Conservation (phyloP, 2,329 filamentous ascomycete species). For the Epichloe hybrida region DNA sequence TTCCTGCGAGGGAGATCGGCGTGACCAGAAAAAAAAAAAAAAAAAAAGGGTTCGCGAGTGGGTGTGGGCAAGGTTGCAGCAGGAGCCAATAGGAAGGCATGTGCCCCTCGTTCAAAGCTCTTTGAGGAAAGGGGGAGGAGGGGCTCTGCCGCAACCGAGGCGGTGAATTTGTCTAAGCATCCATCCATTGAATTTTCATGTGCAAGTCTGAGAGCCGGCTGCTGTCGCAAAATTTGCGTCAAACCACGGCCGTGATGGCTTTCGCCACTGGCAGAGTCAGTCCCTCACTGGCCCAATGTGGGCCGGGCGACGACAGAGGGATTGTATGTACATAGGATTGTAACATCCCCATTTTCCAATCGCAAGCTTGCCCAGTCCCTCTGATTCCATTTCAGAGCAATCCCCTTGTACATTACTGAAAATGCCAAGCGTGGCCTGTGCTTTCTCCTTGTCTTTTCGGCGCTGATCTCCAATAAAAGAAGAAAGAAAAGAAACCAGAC, state of each 20-base stretch:
- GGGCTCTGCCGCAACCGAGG: neutral
- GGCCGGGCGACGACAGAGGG: too few species aligned
- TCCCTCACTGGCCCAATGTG: neutral
- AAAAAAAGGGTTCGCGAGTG: neutral
- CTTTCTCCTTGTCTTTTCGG: too few species aligned
- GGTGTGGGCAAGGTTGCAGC: neutral
- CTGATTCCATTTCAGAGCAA: slow-evolving; percentile 1
- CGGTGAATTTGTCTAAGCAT: too few species aligned
- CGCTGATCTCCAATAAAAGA: too few species aligned
- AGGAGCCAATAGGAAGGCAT: neutral
- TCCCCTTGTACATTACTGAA: neutral
- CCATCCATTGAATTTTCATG: neutral
- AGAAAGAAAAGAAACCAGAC: too few species aligned
- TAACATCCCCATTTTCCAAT: neutral
- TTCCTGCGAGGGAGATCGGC: too few species aligned
- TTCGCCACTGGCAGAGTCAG: neutral
- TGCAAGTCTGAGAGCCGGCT: neutral
- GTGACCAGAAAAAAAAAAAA: neutral
- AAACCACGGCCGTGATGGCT: neutral
- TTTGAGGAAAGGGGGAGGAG: neutral
- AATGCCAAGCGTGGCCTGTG: neutral
- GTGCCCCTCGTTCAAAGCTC: slow-evolving; percentile 1
- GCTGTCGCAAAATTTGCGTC: neutral
- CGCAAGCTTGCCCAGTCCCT: neutral
- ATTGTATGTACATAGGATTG: too few species aligned